Base-by-base conservation (phyloP, 768 basidiomycete species). In the Roridomyces roridus region DNA sequence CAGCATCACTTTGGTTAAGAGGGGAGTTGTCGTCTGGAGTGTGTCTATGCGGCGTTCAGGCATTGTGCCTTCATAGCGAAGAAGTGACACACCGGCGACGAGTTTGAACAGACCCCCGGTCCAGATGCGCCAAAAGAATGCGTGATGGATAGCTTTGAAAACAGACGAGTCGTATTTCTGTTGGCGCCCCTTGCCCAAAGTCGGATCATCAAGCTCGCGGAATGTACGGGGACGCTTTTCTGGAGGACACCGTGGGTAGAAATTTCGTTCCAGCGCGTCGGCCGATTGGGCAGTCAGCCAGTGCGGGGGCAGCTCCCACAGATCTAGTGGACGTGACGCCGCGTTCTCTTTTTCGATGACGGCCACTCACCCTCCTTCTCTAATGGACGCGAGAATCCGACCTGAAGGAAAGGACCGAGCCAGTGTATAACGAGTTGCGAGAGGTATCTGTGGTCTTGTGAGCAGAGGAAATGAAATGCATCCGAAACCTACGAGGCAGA, bases 361-460 rank as follows among this genome's bases (percentile, higher is more conserved):
- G 15, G 25, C 26, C 31, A 64, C 72, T 15, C 34, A 83, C 86
- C 86, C 41, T 86, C 84, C 64, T 79, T 76, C 70, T 84, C 73
- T 10, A 86, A 61, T 0, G 85, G 85, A 46, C 85, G 73, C 11
- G 83, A 80, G 63, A 80, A 87, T 2, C 85, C 85, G 14, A 86
- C 84, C 26, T 73, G 70, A 5, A 87, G 72, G 55, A 88, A 78
- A 1, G 84, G 76, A 24, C 70, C 72, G 8, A 87, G 65, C 85
- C 85, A 86, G n/a, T 76, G 71, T 28, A 84, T 80, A 28, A 81
- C 57, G 1, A 85, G 66, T 29, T 72, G 72, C 8, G 83, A 85
- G 20, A 81, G 62, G 65, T 65, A 73, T 51, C 83, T 84, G 61
- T 23, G 20, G 17, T 20, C 39, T 37, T 12, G 50, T 18, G 31